phyloP scores from a whole-genome alignment of 495 filamentous ascomycete genomes.

The Neurospora sp. region DNA sequence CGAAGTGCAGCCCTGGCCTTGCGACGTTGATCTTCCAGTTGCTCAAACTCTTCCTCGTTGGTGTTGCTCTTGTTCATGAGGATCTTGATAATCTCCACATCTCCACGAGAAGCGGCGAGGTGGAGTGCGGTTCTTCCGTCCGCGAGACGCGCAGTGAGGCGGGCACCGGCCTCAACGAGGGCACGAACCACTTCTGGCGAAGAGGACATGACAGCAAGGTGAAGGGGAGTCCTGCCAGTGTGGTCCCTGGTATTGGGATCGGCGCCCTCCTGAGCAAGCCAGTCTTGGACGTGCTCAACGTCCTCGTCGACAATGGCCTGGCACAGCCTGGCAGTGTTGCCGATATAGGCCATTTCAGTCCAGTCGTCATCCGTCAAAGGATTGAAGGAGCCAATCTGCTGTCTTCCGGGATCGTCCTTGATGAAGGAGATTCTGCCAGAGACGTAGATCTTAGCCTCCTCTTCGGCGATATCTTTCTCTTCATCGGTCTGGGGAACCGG shows the following conservation, averaged over 20 bases:
- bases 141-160: slow-evolving; percentile 58
- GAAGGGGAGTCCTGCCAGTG: slow-evolving; percentile 71
- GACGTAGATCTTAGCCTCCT: slow-evolving; percentile 63
- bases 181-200: slow-evolving; percentile 57
- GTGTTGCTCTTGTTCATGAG: slow-evolving; percentile 57
- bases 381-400: slow-evolving; percentile 57
- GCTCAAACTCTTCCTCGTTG: slow-evolving; percentile 58
- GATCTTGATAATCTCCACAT: slow-evolving; percentile 55
- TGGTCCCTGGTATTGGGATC: slow-evolving; percentile 60
- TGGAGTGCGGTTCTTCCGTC: slow-evolving; percentile 75
- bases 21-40: slow-evolving; percentile 42
- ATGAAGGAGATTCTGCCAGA: slow-evolving; percentile 61
- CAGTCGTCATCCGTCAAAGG: slow-evolving; percentile 73
- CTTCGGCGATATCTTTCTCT: slow-evolving; percentile 55
- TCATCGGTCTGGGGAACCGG: slow-evolving; percentile 57
- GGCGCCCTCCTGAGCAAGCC: slow-evolving; percentile 50
- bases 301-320: slow-evolving; percentile 67
- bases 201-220: slow-evolving; percentile 58
- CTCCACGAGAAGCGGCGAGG: slow-evolving; percentile 59
- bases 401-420: slow-evolving; percentile 68
- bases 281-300: slow-evolving; percentile 53
- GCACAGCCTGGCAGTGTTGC: slow-evolving; percentile 58
- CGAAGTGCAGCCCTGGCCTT: slow-evolving; percentile 17
- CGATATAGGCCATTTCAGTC: slow-evolving; percentile 71
- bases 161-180: slow-evolving; percentile 62